Percentiles rank a stretch among this genome's conserved stretches.
phyloP scores from a whole-genome alignment of 768 basidiomycete genomes.

The Baorangia bicolor region DNA sequence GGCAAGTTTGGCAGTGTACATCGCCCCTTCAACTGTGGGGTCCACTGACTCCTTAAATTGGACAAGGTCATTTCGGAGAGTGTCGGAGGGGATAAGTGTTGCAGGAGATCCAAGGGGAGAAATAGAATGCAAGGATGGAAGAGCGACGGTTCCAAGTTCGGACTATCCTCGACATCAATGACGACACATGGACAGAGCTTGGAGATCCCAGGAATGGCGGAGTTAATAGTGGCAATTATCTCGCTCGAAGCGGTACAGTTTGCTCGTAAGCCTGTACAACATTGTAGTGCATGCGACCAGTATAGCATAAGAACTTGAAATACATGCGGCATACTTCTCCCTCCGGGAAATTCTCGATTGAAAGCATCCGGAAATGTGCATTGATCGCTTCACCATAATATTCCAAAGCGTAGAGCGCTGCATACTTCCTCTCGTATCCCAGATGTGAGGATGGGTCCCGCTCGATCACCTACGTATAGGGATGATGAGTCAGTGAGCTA shows the following conservation, averaged over 20 bases:
- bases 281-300: neutral
- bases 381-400: too few species aligned
- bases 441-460: too few species aligned
- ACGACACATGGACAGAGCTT: too few species aligned
- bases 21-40: conserved; percentile 39
- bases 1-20: conserved; percentile 91
- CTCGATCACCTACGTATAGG: too few species aligned
- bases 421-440: too few species aligned
- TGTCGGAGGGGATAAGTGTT: conserved; percentile 39
- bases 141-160: conserved; percentile 24
- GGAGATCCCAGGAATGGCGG: neutral
- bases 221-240: neutral
- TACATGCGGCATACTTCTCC: neutral
- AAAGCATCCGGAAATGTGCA: neutral
- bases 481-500: too few species aligned
- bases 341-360: neutral
- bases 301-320: neutral
- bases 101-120: conserved; percentile 36
- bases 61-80: conserved; percentile 46
- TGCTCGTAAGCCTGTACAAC: neutral
- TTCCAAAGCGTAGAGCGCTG: too few species aligned
- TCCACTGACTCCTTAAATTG: conserved; percentile 42
- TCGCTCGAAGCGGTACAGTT: neutral
- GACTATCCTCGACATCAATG: too few species aligned
- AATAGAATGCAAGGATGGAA: conserved; percentile 31